These are phyloP conservation scores for Tetrapisispora arboricola DNA, from an alignment of 805 yeast genomes.

Conservation along the genomic window DNA sequence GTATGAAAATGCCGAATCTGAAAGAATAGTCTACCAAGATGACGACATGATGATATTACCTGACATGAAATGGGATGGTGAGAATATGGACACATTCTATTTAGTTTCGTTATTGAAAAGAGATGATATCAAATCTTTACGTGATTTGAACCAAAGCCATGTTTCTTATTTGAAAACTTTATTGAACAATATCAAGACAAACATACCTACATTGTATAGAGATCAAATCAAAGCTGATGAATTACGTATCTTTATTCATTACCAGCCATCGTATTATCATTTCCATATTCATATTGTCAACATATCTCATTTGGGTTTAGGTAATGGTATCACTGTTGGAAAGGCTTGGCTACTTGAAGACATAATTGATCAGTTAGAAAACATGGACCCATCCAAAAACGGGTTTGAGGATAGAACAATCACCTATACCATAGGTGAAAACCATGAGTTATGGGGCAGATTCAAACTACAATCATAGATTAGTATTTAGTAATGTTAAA, in stretches of 20 bases:
- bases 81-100: constrained; percentile 58
- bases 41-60: constrained; percentile 76
- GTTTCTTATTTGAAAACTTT: constrained; percentile 45
- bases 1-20: constrained; percentile 74
- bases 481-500: too few species aligned
- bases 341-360: constrained; percentile 78
- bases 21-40: constrained; percentile 51
- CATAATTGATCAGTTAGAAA: constrained; percentile 58
- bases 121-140: constrained; percentile 56
- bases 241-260: constrained; percentile 74
- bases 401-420: constrained; percentile 53
- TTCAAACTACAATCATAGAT: too few species aligned
- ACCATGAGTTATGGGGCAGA: constrained; percentile 61
- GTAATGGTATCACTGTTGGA: constrained; percentile 63
- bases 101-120: constrained; percentile 67
- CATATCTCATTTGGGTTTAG: constrained; percentile 55
- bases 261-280: constrained; percentile 95
- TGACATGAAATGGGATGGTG: constrained; percentile 95
- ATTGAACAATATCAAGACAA: constrained; percentile 33
- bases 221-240: constrained; percentile 38
- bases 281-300: constrained; percentile 89
- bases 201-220: constrained; percentile 40
- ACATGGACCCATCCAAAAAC: constrained; percentile 33
- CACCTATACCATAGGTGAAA: constrained; percentile 63
- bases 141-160: constrained; percentile 61